phyloP scores from a whole-genome alignment of 2,329 filamentous ascomycete species.

The Fusarium beomiforme region DNA sequence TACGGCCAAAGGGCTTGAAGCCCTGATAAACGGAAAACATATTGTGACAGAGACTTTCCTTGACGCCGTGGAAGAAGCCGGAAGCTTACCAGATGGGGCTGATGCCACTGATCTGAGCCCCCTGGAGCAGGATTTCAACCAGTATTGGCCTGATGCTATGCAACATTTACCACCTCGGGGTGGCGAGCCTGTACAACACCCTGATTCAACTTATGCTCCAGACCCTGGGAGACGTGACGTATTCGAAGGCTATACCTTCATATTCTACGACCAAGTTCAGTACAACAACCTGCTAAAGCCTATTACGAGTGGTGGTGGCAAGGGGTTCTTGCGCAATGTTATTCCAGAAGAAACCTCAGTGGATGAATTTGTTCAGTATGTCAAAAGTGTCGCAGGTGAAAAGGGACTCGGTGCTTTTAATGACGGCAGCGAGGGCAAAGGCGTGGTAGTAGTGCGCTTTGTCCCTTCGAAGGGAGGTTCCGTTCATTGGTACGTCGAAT shows the following conservation, averaged over 20 bases:
- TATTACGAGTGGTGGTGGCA: constrained; percentile 83
- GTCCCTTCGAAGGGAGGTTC: constrained; percentile 65
- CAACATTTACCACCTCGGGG: constrained; percentile 78
- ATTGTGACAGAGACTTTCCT: constrained; percentile 81
- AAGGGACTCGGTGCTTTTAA: constrained; percentile 75
- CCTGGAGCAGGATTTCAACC: constrained; percentile 83
- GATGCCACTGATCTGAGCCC: constrained; percentile 62
- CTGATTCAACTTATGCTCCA: constrained; percentile 76
- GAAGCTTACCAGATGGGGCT: constrained; percentile 57
- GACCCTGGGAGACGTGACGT: constrained; percentile 72
- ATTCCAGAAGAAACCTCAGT: constrained; percentile 70
- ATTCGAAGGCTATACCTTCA: constrained; percentile 88
- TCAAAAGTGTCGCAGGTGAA: constrained; percentile 78
- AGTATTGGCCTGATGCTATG: constrained; percentile 79
- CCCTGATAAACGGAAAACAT: constrained; percentile 80
- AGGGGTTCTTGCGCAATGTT: constrained; percentile 75
- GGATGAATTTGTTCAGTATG: constrained; percentile 80
- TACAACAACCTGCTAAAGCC: constrained; percentile 78
- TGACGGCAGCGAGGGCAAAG: constrained; percentile 70
- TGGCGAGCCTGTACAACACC: constrained; percentile 77
- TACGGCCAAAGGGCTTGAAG: constrained; percentile 86
- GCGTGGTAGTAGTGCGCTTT: constrained; percentile 82
- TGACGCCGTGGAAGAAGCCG: constrained; percentile 73
- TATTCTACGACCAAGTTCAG: constrained; percentile 83
- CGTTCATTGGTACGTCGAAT: constrained; percentile 73